phyloP scores from a whole-genome alignment of 2,329 filamentous ascomycete species.

The Fusarium piperis region DNA sequence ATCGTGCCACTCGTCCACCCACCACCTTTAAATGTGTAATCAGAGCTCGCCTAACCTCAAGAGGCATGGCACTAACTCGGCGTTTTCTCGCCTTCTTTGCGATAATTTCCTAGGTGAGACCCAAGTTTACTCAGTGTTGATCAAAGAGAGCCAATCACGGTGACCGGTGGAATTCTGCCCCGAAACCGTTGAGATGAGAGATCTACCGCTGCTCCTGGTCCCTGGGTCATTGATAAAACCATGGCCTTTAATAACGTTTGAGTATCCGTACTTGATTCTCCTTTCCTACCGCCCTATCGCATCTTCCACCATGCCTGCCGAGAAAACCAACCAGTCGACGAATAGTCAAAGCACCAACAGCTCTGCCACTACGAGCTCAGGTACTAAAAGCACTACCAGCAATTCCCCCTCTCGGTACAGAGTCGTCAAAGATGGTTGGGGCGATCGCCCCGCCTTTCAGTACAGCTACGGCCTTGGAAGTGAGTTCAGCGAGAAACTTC shows the following conservation, averaged over 20 bases:
- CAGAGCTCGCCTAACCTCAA: not conserved
- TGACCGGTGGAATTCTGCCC: not conserved
- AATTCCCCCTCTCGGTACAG: not conserved
- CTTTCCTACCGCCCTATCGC: not conserved
- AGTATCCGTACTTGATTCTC: not conserved
- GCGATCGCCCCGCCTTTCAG: constrained; percentile 6
- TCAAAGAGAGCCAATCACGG: not conserved
- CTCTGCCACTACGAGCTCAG: not conserved
- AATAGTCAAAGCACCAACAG: not conserved
- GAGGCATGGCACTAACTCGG: no score
- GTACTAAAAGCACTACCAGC: not conserved
- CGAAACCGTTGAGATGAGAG: not conserved
- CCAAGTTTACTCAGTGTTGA: not conserved
- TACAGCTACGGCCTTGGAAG: not conserved
- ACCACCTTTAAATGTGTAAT: not conserved
- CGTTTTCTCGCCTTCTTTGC: not conserved
- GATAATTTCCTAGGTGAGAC: not conserved
- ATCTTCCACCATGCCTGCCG: not conserved
- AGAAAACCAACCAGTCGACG: not conserved
- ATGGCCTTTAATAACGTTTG: not conserved
- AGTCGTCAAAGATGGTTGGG: constrained; percentile 8
- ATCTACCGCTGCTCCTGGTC: not conserved
- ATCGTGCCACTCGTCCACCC: not conserved
- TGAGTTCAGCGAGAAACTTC: not conserved
- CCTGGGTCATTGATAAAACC: not conserved